Percentiles rank a stretch among this genome's conserved stretches.
phyloP scores from a whole-genome alignment of 148 eudicot genomes.

The Vaccinium vitisidaea region DNA sequence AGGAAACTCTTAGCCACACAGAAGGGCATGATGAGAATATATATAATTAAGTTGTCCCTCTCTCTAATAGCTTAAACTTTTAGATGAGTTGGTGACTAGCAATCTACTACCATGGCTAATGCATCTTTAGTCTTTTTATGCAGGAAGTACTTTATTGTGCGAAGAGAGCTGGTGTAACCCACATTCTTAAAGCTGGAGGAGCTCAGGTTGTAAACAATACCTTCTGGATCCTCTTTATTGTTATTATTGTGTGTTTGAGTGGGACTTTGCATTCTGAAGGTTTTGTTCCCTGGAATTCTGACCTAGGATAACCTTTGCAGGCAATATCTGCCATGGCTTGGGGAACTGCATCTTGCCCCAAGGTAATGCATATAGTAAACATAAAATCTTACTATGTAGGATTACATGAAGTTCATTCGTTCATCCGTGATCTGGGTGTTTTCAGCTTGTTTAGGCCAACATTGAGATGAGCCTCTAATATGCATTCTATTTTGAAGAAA shows the following conservation, averaged over 20 bases:
- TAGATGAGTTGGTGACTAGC: neutral
- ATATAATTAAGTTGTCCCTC: neutral
- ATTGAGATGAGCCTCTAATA: neutral
- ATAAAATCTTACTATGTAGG: neutral
- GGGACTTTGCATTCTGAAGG: neutral
- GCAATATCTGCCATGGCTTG: constrained; percentile 99
- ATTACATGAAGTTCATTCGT: neutral
- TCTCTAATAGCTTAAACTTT: neutral
- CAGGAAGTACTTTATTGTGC: constrained; percentile 99
- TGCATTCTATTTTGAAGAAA: neutral
- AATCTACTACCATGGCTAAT: neutral
- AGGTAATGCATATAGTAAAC: constrained; percentile 44
- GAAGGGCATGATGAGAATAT: neutral
- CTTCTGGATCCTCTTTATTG: neutral
- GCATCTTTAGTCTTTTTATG: constrained; percentile 1
- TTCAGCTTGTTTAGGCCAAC: neutral
- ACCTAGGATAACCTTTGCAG: constrained; percentile 38
- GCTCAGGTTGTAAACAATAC: constrained; percentile 67
- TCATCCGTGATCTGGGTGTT: constrained; percentile 2
- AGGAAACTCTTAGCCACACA: neutral
- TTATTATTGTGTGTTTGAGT: neutral
- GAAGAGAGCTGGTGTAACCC: constrained; percentile 97
- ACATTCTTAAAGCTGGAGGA: constrained; percentile 99
- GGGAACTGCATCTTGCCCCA: constrained; percentile 98
- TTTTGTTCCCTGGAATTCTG: neutral